A percentile compares a stretch with the other conserved stretches of the same genome.
Evolutionary conservation across 2,329 filamentous ascomycete species (phyloP).

Genomic region (Elsinoe batatas): DNA sequence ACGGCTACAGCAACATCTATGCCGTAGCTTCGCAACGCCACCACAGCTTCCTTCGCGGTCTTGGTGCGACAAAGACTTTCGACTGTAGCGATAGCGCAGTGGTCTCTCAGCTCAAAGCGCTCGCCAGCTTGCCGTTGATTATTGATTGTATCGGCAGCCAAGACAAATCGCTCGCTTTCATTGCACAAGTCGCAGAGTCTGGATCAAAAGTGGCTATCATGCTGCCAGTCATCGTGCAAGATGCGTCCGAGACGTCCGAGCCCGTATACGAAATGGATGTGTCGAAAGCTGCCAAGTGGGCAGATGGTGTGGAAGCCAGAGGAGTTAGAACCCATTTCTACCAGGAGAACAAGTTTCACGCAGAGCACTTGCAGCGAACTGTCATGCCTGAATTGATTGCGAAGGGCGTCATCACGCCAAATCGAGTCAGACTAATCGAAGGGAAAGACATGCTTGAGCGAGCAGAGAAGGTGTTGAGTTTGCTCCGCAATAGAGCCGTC

Average conservation of each 20-base stretch:
- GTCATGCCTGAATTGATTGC: constrained; percentile 43
- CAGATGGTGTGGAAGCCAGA: constrained; percentile 40
- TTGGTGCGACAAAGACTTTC: constrained; percentile 19
- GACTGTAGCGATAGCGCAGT: constrained; percentile 22
- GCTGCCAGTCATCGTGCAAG: constrained; percentile 49
- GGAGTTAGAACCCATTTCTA: constrained; percentile 51
- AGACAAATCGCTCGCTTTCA: constrained; percentile 37
- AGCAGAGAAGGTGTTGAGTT: constrained; percentile 35
- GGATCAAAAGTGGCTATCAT: constrained; percentile 48
- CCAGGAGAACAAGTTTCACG: constrained; percentile 45
- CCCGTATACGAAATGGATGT: constrained; percentile 49
- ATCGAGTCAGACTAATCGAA: constrained; percentile 33
- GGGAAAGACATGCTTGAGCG: constrained; percentile 33
- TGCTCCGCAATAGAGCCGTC: constrained; percentile 34
- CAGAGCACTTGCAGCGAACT: constrained; percentile 44
- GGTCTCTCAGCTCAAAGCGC: constrained; percentile 21
- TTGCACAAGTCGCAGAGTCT: constrained; percentile 41
- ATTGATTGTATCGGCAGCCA: constrained; percentile 49
- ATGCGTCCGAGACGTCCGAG: constrained; percentile 38
- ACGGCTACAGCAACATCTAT: constrained; percentile 42
- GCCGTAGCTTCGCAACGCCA: constrained; percentile 23
- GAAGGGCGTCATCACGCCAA: constrained; percentile 32
- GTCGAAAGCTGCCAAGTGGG: constrained; percentile 38
- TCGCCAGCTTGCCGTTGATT: constrained; percentile 34
- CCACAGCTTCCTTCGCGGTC: constrained; percentile 20